phyloP scores from a whole-genome alignment of 495 filamentous ascomycete species.

The Rostrohypoxylon terebratum region DNA sequence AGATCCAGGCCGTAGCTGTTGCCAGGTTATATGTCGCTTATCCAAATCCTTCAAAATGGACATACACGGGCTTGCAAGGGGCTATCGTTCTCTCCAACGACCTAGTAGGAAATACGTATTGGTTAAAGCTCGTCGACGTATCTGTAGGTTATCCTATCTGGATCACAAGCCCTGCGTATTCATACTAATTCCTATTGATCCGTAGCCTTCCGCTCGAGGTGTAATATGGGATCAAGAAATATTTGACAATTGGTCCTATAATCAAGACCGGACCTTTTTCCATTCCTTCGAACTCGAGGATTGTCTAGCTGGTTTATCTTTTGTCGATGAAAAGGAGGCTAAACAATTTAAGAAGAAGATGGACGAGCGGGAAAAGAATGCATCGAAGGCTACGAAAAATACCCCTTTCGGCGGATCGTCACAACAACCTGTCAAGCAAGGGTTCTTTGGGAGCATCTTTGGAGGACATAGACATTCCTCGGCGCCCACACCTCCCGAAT shows the following conservation, averaged over 20 bases:
- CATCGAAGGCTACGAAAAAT: constrained; percentile 82
- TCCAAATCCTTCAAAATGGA: constrained; percentile 88
- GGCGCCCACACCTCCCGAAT: constrained; percentile 67
- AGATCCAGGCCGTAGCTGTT: constrained; percentile 93
- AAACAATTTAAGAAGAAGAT: constrained; percentile 95
- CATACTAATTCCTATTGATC: constrained; percentile 41
- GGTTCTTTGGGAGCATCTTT: constrained; percentile 73
- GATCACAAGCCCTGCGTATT: neutral
- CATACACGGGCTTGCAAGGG: constrained; percentile 92
- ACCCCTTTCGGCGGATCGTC: constrained; percentile 77
- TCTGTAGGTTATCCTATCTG: constrained; percentile 70
- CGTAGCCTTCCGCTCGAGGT: constrained; percentile 79
- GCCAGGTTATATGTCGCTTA: constrained; percentile 94
- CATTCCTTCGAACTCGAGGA: constrained; percentile 96
- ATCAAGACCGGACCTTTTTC: constrained; percentile 96
- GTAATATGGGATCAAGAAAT: constrained; percentile 99
- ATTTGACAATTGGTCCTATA: constrained; percentile 92
- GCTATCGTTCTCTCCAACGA: constrained; percentile 95
- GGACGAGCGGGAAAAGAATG: constrained; percentile 92
- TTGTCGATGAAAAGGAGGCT: constrained; percentile 96
- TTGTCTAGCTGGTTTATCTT: constrained; percentile 88
- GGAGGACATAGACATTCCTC: constrained; percentile 76
- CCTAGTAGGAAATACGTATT: constrained; percentile 92
- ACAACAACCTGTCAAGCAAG: constrained; percentile 58
- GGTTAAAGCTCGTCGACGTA: constrained; percentile 96